Conservation (phyloP, 106 monocot species). For the Iris macrosiphon region DNA sequence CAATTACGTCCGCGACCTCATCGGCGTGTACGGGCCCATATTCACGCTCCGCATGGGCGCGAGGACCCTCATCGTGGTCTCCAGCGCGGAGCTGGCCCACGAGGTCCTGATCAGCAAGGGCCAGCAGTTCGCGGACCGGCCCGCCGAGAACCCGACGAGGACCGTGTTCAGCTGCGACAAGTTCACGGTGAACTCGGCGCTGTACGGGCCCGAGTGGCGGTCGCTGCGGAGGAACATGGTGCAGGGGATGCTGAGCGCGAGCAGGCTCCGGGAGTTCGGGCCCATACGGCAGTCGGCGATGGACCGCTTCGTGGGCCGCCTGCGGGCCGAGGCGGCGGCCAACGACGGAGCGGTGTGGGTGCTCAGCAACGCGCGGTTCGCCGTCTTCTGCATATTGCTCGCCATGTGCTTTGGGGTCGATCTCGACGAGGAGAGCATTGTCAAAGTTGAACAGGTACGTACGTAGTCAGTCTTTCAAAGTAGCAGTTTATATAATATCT, state of each 20-base stretch:
- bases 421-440: constrained; percentile 50
- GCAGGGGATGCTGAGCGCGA: constrained; percentile 62
- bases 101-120: constrained; percentile 65
- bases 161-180: constrained; percentile 70
- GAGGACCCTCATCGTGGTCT: constrained; percentile 54
- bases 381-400: constrained; percentile 76
- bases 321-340: constrained; percentile 52
- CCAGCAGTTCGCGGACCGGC: constrained; percentile 53
- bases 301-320: constrained; percentile 56
- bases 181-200: constrained; percentile 76
- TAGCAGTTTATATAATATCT: too few species aligned
- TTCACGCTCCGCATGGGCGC: constrained; percentile 69
- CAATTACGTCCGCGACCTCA: constrained; percentile 54
- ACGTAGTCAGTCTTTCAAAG: too few species aligned
- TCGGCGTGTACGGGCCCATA: constrained; percentile 57
- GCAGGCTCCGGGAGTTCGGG: constrained; percentile 48
- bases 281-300: constrained; percentile 35
- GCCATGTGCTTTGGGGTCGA: constrained; percentile 79
- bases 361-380: constrained; percentile 71
- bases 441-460: constrained; percentile 36
- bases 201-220: constrained; percentile 79
- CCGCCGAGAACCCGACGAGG: constrained; percentile 53
- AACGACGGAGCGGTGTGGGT: constrained; percentile 59
- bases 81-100: constrained; percentile 52
- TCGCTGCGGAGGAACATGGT: constrained; percentile 82